Conservation (phyloP, 371 early-diverging fungal species). For the Mucor saturninus region DNA sequence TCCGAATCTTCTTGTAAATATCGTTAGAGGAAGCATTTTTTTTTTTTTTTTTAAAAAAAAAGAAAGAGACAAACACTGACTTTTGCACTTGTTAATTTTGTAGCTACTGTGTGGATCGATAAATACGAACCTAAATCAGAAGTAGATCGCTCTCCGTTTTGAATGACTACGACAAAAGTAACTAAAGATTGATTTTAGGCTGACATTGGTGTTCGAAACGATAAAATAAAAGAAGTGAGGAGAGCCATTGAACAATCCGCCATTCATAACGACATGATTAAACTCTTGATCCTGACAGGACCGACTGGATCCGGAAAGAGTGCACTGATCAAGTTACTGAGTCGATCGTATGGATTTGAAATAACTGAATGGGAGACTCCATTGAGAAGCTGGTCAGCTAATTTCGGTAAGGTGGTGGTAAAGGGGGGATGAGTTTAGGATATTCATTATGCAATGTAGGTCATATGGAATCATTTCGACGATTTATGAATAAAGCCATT, state of each 20-base stretch:
- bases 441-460: not conserved
- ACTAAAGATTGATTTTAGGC: slow-evolving; percentile 8
- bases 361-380: slow-evolving; percentile 39
- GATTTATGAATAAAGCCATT: not conserved
- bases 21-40: too few species aligned
- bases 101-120: slow-evolving; percentile 34
- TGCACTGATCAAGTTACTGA: slow-evolving; percentile 34
- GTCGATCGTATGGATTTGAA: slow-evolving; percentile 18
- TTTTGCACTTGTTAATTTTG: too few species aligned
- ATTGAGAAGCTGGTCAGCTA: not conserved
- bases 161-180: not conserved
- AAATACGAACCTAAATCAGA: slow-evolving; percentile 32
- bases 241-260: slow-evolving; percentile 21
- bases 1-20: too few species aligned
- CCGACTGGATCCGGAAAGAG: slow-evolving; percentile 51
- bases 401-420: not conserved
- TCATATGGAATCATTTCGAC: not conserved
- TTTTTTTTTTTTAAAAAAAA: too few species aligned
- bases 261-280: not conserved
- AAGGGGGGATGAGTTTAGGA: too few species aligned
- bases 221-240: slow-evolving; percentile 26
- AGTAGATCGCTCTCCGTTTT: slow-evolving; percentile 13
- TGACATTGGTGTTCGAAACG: slow-evolving; percentile 27
- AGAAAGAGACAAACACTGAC: too few species aligned
- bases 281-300: slow-evolving; percentile 41